Evolutionary conservation across 495 filamentous ascomycete species (phyloP).

Genomic region (Hyaloscypha finlandica): DNA sequence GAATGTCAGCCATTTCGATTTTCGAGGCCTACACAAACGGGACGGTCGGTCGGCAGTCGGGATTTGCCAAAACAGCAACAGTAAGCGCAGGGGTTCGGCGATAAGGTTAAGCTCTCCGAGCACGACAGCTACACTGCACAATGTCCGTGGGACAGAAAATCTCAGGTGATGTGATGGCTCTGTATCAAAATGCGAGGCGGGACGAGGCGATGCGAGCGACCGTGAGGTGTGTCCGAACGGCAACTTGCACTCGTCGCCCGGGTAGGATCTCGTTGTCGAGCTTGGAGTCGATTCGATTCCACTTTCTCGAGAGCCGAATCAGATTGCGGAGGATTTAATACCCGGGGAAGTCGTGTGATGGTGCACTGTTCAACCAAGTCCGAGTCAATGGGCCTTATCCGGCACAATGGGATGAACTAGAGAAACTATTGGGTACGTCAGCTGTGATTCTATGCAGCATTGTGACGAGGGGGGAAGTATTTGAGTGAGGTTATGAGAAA

Average conservation of each 20-base stretch:
- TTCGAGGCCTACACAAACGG: not conserved
- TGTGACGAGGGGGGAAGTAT: not conserved
- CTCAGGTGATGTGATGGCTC: not conserved
- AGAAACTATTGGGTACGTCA: not conserved
- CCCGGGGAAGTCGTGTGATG: not conserved
- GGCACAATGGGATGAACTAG: not conserved
- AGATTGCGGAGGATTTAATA: not conserved
- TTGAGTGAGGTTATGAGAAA: not conserved
- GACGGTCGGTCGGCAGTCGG: not conserved
- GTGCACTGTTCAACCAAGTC: not conserved
- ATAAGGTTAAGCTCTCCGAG: constrained; percentile 10
- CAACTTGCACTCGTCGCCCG: not conserved
- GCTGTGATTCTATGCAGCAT: not conserved
- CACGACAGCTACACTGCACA: not conserved
- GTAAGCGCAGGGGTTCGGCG: constrained; percentile 3
- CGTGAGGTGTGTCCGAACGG: not conserved
- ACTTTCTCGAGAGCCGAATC: not conserved
- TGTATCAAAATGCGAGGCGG: not conserved
- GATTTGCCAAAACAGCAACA: not conserved
- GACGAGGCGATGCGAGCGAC: not conserved
- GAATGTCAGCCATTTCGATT: constrained; percentile 35
- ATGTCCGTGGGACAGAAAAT: not conserved
- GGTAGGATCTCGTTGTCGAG: not conserved
- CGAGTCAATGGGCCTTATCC: not conserved
- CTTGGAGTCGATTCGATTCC: not conserved